Evolutionary conservation across 1,284 basidiomycete species (phyloP).

Genomic region (Malassezia slooffiae): DNA sequence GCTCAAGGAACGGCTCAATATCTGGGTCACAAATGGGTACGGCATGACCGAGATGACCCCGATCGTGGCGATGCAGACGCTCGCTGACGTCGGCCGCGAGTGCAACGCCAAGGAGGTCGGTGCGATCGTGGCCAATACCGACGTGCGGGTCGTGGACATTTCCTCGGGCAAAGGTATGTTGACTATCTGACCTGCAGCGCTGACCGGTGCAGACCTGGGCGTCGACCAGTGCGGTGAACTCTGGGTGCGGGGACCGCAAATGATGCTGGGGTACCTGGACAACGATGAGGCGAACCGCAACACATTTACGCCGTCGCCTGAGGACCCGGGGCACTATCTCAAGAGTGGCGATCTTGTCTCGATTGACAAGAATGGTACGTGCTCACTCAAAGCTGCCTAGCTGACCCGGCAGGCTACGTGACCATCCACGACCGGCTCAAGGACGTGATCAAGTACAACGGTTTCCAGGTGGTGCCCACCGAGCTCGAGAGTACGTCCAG

Average conservation of each 20-base stretch:
- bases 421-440: slow-evolving; percentile 39
- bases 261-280: slow-evolving; percentile 43
- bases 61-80: slow-evolving; percentile 36
- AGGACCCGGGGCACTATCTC: slow-evolving; percentile 23
- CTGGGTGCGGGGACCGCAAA: slow-evolving; percentile 37
- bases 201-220: slow-evolving; percentile 16
- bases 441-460: slow-evolving; percentile 45
- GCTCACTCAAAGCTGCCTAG: slow-evolving; percentile 16
- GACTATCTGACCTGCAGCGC: background rate
- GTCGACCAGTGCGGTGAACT: slow-evolving; percentile 36
- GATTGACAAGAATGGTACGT: slow-evolving; percentile 21
- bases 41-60: slow-evolving; percentile 46
- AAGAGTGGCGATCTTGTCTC: slow-evolving; percentile 39
- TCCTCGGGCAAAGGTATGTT: slow-evolving; percentile 12
- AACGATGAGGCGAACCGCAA: slow-evolving; percentile 36
- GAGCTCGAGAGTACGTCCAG: slow-evolving; percentile 33
- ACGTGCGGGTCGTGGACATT: slow-evolving; percentile 29
- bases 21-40: slow-evolving; percentile 38
- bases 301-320: slow-evolving; percentile 21
- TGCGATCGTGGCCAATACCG: slow-evolving; percentile 31
- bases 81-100: slow-evolving; percentile 19
- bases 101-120: slow-evolving; percentile 30
- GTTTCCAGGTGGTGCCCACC: slow-evolving; percentile 42
- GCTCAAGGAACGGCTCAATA: slow-evolving; percentile 29
- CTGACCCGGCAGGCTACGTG: slow-evolving; percentile 29